phyloP scores from a whole-genome alignment of 2,329 filamentous ascomycete genomes.

The Colletotrichum shisoi region DNA sequence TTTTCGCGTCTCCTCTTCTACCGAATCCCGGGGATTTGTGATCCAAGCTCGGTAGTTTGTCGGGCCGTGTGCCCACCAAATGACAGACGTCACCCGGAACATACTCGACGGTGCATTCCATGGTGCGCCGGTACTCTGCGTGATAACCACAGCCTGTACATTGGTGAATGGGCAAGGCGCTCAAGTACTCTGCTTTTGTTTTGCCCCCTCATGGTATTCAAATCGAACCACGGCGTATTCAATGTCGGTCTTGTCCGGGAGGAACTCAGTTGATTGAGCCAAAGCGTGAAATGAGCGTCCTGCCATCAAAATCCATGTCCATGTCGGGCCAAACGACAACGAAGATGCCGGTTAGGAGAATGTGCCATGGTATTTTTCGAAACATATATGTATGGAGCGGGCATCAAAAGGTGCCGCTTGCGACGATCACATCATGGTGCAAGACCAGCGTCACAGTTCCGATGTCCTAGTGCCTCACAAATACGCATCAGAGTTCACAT shows the following conservation, averaged over 20 bases:
- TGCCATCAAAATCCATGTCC: neutral
- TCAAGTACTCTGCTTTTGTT: no score
- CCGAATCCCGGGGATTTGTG: constrained; percentile 29
- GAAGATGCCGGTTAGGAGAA: no score
- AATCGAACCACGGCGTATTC: neutral
- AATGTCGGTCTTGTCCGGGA: neutral
- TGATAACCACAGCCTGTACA: no score
- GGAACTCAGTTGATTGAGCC: neutral
- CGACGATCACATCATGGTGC: neutral
- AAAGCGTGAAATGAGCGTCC: no score
- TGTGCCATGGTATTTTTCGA: neutral
- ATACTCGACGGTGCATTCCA: no score
- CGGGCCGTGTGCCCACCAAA: neutral
- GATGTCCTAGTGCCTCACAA: no score
- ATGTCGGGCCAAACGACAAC: neutral
- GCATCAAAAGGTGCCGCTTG: neutral
- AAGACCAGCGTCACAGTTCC: no score
- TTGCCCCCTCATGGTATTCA: no score
- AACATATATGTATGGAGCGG: neutral
- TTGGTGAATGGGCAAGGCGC: no score
- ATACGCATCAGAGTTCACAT: no score
- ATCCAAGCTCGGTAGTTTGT: neutral
- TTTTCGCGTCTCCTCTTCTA: neutral
- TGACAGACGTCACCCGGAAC: neutral
- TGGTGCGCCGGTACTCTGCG: no score